A percentile compares a stretch with the other conserved stretches of the same genome.
phyloP scores from a whole-genome alignment of 768 basidiomycete genomes.

The Heimioporus sp. region DNA sequence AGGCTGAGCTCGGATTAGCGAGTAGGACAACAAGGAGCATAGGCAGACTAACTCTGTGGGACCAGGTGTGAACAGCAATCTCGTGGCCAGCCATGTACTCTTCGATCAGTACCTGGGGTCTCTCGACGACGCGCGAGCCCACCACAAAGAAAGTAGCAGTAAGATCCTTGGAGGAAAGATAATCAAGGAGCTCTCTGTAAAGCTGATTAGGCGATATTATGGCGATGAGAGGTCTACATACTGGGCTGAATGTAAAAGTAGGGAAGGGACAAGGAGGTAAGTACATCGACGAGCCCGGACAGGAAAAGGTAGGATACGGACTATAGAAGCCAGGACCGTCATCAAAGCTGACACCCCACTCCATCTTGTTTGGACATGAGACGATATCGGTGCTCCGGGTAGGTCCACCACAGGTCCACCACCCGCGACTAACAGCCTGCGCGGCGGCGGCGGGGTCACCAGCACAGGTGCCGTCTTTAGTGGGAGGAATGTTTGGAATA shows the following conservation, averaged over 20 bases:
- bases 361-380: constrained; percentile 62
- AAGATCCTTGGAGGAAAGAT: constrained; percentile 59
- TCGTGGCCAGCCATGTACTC: constrained; percentile 82
- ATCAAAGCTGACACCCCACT: constrained; percentile 84
- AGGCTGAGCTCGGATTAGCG: constrained; percentile 37
- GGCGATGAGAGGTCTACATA: constrained; percentile 25
- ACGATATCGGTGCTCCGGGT: constrained; percentile 61
- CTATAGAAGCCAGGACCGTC: constrained; percentile 87
- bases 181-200: constrained; percentile 65
- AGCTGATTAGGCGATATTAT: not conserved
- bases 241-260: constrained; percentile 43
- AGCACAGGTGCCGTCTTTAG: constrained; percentile 66
- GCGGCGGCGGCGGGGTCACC: constrained; percentile 55
- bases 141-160: constrained; percentile 90
- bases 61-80: constrained; percentile 90
- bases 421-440: constrained; percentile 63
- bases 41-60: constrained; percentile 54
- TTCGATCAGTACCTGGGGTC: constrained; percentile 70
- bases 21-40: not conserved
- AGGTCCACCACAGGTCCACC: constrained; percentile 89
- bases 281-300: not conserved
- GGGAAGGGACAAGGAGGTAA: not conserved
- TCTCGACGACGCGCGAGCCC: constrained; percentile 80
- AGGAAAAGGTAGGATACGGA: constrained; percentile 36
- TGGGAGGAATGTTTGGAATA: constrained; percentile 66